Evolutionary conservation across 192 early-diverging fungal genomes (phyloP).

Genomic region (Entomortierella parvispora): DNA sequence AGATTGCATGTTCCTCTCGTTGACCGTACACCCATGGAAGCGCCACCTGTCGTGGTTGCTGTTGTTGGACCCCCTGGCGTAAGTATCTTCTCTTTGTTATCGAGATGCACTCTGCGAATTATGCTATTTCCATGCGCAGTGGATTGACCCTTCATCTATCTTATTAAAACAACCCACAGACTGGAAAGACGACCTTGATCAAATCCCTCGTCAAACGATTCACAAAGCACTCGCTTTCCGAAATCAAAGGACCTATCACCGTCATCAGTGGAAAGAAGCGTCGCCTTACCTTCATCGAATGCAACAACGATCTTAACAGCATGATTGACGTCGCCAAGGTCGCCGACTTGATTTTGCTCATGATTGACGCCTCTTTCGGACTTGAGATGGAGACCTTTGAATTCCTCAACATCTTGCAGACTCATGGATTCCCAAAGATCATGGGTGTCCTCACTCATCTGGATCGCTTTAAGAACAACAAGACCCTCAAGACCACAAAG

Average conservation of each 20-base stretch:
- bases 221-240: conserved; percentile 91
- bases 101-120: neutral
- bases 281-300: conserved; percentile 97
- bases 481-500: conserved; percentile 87
- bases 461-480: conserved; percentile 96
- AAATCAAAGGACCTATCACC: conserved; percentile 96
- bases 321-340: conserved; percentile 99
- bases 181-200: conserved; percentile 97
- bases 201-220: conserved; percentile 94
- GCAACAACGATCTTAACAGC: conserved; percentile 94
- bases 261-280: conserved; percentile 96
- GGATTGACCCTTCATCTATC: too few relatives aligned
- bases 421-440: conserved; percentile 96
- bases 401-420: conserved; percentile 96
- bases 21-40: conserved; percentile 89
- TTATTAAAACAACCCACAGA: conserved; percentile 60
- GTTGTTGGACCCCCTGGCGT: conserved; percentile 95
- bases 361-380: conserved; percentile 97
- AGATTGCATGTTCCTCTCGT: conserved; percentile 96
- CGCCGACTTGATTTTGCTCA: conserved; percentile 93
- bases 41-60: conserved; percentile 93
- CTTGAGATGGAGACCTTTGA: conserved; percentile 99
- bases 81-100: conserved; percentile 15
- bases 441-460: conserved; percentile 98
- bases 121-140: too few relatives aligned